These are phyloP conservation scores for Hypoxylon sp. DNA, from an alignment of 2,329 filamentous ascomycete species.

Conservation along the genomic window DNA sequence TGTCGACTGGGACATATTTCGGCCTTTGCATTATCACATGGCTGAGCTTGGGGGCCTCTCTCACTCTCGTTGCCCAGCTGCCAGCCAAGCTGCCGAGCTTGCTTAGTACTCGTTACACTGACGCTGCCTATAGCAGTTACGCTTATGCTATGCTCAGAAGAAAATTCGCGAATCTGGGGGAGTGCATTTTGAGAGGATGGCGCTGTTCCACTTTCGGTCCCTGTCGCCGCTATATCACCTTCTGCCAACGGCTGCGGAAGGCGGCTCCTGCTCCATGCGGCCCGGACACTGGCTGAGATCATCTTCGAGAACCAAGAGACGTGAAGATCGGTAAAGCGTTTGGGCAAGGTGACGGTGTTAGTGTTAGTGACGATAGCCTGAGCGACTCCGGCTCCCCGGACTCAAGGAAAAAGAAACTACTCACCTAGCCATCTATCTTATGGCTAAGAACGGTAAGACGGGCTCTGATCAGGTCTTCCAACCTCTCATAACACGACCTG, in stretches of 20 bases:
- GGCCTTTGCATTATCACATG: conserved; percentile 31
- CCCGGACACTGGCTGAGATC: conserved; percentile 21
- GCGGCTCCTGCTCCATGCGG: conserved; percentile 35
- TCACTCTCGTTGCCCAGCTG: too few relatives aligned
- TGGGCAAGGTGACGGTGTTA: not conserved
- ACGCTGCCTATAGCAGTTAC: too few relatives aligned
- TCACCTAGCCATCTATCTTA: not conserved
- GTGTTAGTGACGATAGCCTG: not conserved
- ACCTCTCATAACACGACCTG: conserved; percentile 25
- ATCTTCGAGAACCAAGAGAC: conserved; percentile 11
- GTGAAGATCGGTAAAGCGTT: conserved; percentile 12
- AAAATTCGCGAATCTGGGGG: conserved; percentile 44
- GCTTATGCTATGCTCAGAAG: conserved; percentile 17
- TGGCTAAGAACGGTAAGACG: conserved; percentile 4
- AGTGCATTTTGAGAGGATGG: conserved; percentile 28
- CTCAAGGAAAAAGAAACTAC: conserved; percentile 1
- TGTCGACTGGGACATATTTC: conserved; percentile 16
- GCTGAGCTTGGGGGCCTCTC: conserved; percentile 18
- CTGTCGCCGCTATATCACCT: conserved; percentile 41
- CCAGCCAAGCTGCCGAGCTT: too few relatives aligned
- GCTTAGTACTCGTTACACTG: too few relatives aligned
- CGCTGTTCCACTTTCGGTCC: conserved; percentile 40
- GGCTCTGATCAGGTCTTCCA: conserved; percentile 4
- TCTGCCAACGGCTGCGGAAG: conserved; percentile 40
- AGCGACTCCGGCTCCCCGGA: not conserved